phyloP scores from a whole-genome alignment of 192 early-diverging fungal genomes.

The Geranomyces variabilis region DNA sequence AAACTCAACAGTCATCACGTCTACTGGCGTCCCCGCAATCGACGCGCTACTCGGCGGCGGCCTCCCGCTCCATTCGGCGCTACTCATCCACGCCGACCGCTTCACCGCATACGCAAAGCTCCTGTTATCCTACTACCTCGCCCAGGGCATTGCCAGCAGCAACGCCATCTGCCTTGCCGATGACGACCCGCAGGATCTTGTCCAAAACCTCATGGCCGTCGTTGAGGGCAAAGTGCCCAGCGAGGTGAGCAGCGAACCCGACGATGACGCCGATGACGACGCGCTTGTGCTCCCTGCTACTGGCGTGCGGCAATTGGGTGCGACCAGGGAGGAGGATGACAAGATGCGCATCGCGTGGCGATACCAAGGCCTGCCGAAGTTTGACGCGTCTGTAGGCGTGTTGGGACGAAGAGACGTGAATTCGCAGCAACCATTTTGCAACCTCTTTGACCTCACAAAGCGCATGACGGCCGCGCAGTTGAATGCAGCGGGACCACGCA shows the following conservation, averaged over 20 bases:
- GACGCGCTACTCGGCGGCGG: constrained; percentile 85
- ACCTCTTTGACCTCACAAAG: constrained; percentile 85
- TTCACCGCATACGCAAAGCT: constrained; percentile 80
- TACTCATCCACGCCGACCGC: constrained; percentile 79
- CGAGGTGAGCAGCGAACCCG: constrained; percentile 50
- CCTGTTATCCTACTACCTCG: constrained; percentile 79
- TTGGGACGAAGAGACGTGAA: neutral
- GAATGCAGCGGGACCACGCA: constrained; percentile 39
- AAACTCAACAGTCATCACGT: constrained; percentile 76
- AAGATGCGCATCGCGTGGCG: constrained; percentile 93
- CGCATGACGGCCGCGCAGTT: constrained; percentile 63
- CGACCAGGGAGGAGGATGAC: constrained; percentile 50
- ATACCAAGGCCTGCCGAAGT: constrained; percentile 80
- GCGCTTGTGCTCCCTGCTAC: neutral
- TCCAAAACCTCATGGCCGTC: constrained; percentile 64
- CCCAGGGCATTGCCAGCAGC: constrained; percentile 78
- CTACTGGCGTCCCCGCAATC: constrained; percentile 81
- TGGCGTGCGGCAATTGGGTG: constrained; percentile 32
- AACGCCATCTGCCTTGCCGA: constrained; percentile 78
- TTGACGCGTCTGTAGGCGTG: constrained; percentile 41
- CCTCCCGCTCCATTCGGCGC: constrained; percentile 76
- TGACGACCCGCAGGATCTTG: constrained; percentile 60
- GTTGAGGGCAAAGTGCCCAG: constrained; percentile 53
- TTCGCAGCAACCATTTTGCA: constrained; percentile 64
- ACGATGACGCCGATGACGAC: constrained; percentile 41